Conservation (phyloP, 1,139 yeast genomes). For the Lodderomyces theae region DNA sequence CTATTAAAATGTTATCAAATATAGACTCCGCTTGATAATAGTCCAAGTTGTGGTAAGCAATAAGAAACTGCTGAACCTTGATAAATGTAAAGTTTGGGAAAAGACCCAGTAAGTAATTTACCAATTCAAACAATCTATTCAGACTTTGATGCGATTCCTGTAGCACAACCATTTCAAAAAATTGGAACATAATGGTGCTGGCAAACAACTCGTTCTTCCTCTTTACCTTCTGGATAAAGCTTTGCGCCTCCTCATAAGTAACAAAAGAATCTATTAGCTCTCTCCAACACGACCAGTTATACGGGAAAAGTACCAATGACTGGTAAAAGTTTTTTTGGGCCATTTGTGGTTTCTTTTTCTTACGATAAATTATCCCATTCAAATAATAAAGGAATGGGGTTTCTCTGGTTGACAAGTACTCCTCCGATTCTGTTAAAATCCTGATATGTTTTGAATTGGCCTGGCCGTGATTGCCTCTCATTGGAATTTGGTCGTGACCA, state of each 20-base stretch:
- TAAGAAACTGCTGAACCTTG: conserved; percentile 75
- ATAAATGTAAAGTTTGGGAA: conserved; percentile 76
- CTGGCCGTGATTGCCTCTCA: conserved; percentile 16
- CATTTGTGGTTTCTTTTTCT: conserved; percentile 53
- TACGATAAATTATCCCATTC: conserved; percentile 61
- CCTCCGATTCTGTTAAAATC: conserved; percentile 43
- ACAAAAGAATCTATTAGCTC: conserved; percentile 69
- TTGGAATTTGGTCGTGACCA: conserved; percentile 9
- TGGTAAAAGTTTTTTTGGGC: conserved; percentile 62
- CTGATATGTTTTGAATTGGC: conserved; percentile 35
- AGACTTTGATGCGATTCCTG: conserved; percentile 81
- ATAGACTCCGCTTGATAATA: conserved; percentile 75
- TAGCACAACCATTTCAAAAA: conserved; percentile 66
- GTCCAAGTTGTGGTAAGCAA: conserved; percentile 77
- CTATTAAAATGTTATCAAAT: conserved; percentile 68
- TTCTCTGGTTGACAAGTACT: conserved; percentile 21
- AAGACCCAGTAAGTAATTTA: conserved; percentile 45
- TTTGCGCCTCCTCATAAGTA: conserved; percentile 60
- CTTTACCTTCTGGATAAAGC: conserved; percentile 41
- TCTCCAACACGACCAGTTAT: conserved; percentile 93
- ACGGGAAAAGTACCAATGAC: conserved; percentile 67
- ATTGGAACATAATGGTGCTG: conserved; percentile 53
- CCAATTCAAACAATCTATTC: conserved; percentile 45
- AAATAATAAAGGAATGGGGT: conserved; percentile 72
- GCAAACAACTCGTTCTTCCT: conserved; percentile 14